Percentiles rank a stretch among this genome's conserved stretches.
Conservation (phyloP, 108 stramenopile species). For the Nitzschia palea region DNA sequence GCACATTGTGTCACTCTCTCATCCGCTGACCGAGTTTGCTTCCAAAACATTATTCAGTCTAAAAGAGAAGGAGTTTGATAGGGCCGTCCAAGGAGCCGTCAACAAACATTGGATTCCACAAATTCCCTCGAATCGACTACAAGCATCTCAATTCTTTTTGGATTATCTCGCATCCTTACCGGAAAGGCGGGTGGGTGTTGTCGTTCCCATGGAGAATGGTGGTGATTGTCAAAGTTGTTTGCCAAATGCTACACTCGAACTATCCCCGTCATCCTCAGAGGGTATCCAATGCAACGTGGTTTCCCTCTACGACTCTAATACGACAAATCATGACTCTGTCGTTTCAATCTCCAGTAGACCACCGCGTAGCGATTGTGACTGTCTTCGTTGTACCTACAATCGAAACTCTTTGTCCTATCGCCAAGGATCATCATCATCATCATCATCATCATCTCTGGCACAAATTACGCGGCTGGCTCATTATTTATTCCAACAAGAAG, state of each 20-base stretch:
- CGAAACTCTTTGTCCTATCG: neutral
- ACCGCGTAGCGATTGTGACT: slow-evolving; percentile 26
- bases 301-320: slow-evolving; percentile 2
- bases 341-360: too few relatives aligned
- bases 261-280: neutral
- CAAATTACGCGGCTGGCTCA: slow-evolving; percentile 45
- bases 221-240: neutral
- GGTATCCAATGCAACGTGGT: neutral
- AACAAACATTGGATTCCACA: neutral
- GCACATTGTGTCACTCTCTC: slow-evolving; percentile 24
- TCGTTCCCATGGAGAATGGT: slow-evolving; percentile 25
- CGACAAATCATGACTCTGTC: too few relatives aligned
- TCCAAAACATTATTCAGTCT: slow-evolving; percentile 11
- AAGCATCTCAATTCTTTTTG: slow-evolving; percentile 26
- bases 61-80: neutral
- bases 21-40: slow-evolving; percentile 29
- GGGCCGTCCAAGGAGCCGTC: neutral
- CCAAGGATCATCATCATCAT: neutral
- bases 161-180: slow-evolving; percentile 24
- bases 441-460: slow-evolving; percentile 16
- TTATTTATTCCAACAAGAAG: slow-evolving; percentile 65
- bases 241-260: slow-evolving; percentile 7
- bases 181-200: slow-evolving; percentile 13
- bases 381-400: slow-evolving; percentile 44
- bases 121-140: slow-evolving; percentile 8